phyloP scores from a whole-genome alignment of 192 early-diverging fungal species.

The Backusella parvicylindrica region DNA sequence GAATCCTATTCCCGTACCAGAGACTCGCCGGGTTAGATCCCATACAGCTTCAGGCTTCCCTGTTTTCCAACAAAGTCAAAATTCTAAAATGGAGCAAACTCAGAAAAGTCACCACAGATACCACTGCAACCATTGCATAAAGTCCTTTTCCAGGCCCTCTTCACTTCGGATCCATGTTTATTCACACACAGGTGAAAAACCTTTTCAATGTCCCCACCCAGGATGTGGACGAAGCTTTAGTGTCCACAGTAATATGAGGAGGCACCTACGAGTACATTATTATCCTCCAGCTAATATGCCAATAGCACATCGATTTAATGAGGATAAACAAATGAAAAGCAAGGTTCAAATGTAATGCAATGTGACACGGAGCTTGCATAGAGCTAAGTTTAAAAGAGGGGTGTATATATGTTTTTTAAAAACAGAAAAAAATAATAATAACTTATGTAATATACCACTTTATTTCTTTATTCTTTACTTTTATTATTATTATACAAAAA shows the following conservation, averaged over 20 bases:
- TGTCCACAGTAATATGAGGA: conserved; percentile 56
- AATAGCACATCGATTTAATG: neutral
- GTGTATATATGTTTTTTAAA: neutral
- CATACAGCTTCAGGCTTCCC: conserved; percentile 17
- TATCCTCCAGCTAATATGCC: conserved; percentile 3
- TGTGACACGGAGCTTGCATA: neutral
- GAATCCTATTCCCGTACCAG: neutral
- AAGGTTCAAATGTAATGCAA: neutral
- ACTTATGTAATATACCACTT: neutral
- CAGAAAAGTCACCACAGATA: conserved; percentile 33
- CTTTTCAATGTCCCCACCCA: conserved; percentile 8
- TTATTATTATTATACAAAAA: neutral
- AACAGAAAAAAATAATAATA: neutral
- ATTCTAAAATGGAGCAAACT: conserved; percentile 10
- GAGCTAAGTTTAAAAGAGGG: neutral
- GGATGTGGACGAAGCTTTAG: neutral
- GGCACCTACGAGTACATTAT: conserved; percentile 22
- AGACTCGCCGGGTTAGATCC: neutral
- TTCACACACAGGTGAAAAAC: conserved; percentile 43
- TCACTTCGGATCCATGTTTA: conserved; percentile 51
- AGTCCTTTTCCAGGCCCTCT: conserved; percentile 63
- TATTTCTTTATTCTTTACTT: neutral
- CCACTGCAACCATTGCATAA: conserved; percentile 54
- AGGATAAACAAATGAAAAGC: neutral
- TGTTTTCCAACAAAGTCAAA: neutral